A percentile compares a stretch with the other conserved stretches of the same genome.
These are phyloP conservation scores for Trebouxia sp. DNA, from an alignment of 139 green algal species.

Conservation along the genomic window DNA sequence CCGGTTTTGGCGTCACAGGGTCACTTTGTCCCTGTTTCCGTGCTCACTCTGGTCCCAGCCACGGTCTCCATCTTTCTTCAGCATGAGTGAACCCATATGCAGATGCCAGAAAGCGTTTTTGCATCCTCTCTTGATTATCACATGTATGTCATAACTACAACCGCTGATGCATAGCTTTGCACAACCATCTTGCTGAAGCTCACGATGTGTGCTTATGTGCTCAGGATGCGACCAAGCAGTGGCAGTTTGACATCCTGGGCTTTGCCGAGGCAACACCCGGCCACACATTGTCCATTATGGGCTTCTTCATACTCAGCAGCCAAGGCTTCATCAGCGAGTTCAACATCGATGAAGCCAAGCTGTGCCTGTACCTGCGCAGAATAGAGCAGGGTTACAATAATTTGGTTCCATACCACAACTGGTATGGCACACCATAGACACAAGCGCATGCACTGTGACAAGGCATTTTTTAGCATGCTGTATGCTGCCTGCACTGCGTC, in stretches of 20 bases:
- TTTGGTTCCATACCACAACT: slow-evolving; percentile 65
- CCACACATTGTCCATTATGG: slow-evolving; percentile 4
- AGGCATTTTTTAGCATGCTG: too few relatives aligned
- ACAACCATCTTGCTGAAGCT: too few relatives aligned
- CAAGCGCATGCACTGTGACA: too few relatives aligned
- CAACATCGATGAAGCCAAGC: background rate
- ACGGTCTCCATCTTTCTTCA: too few relatives aligned
- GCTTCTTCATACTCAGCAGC: slow-evolving; percentile 3
- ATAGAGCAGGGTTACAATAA: slow-evolving; percentile 43
- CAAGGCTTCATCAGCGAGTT: slow-evolving; percentile 2
- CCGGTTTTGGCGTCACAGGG: too few relatives aligned
- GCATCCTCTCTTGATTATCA: too few relatives aligned
- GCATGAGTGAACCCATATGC: too few relatives aligned
- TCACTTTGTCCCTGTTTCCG: too few relatives aligned
- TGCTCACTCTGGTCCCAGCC: too few relatives aligned
- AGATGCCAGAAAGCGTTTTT: too few relatives aligned
- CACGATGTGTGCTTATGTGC: background rate
- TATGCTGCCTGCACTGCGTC: too few relatives aligned
- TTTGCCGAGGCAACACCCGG: background rate
- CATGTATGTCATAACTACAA: too few relatives aligned
- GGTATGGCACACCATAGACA: background rate
- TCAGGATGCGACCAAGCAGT: slow-evolving; percentile 19
- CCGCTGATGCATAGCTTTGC: background rate
- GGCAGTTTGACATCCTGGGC: slow-evolving; percentile 27
- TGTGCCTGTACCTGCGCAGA: slow-evolving; percentile 6